Conservation (phyloP, 2,329 filamentous ascomycete species). For the Claviceps monticola region DNA sequence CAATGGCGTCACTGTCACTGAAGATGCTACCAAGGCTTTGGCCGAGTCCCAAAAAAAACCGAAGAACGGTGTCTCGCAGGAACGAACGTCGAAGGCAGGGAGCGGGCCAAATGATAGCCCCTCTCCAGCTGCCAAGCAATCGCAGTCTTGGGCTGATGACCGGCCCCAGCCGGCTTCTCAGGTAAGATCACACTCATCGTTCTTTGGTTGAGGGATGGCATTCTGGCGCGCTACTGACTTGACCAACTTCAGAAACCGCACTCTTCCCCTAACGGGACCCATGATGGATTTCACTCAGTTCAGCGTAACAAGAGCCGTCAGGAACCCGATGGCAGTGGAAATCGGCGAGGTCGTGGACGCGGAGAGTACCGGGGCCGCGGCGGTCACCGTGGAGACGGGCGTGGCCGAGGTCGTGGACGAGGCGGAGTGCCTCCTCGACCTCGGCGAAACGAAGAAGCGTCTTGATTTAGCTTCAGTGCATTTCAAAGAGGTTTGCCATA, state of each 20-base stretch:
- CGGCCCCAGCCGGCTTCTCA: conserved; percentile 41
- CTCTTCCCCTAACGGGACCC: conserved; percentile 26
- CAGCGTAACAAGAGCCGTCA: conserved; percentile 44
- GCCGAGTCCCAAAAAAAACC: conserved; percentile 54
- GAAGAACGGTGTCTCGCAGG: conserved; percentile 37
- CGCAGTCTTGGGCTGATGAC: conserved; percentile 73
- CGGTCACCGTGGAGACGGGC: conserved; percentile 33
- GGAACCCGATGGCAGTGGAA: conserved; percentile 34
- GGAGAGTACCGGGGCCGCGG: conserved; percentile 38
- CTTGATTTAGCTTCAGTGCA: not conserved
- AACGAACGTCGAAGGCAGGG: conserved; percentile 69
- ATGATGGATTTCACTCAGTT: conserved; percentile 63
- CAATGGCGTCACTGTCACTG: conserved; percentile 34
- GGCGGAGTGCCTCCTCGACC: conserved; percentile 21
- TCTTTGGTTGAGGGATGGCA: not conserved
- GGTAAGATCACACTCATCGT: conserved; percentile 20
- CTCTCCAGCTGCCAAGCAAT: conserved; percentile 31
- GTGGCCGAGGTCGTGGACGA: conserved; percentile 27
- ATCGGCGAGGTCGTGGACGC: conserved; percentile 29
- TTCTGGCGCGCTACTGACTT: not conserved
- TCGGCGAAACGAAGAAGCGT: conserved; percentile 26
- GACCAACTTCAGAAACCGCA: conserved; percentile 11
- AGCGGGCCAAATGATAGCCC: conserved; percentile 48
- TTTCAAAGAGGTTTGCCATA: not conserved
- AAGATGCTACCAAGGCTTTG: conserved; percentile 44